A percentile compares a stretch with the other conserved stretches of the same genome.
Conservation (phyloP, 345 rosid genomes). For the Citrus australasica region DNA sequence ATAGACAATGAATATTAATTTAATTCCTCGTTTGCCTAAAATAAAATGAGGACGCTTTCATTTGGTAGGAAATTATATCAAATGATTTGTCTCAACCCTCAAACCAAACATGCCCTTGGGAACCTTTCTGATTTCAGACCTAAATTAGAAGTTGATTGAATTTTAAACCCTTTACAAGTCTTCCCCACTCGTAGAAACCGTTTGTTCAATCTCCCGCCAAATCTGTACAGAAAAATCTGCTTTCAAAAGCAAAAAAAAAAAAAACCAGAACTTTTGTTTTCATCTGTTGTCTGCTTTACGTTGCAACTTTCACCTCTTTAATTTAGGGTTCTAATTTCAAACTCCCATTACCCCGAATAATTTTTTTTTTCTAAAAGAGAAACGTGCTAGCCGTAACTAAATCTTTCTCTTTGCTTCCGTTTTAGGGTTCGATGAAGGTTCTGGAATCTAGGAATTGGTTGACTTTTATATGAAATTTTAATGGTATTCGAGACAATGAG, state of each 20-base stretch:
- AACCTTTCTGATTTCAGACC: background rate
- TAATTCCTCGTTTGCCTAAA: too few relatives aligned
- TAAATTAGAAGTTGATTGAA: background rate
- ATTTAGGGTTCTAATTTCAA: background rate
- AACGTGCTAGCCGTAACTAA: background rate
- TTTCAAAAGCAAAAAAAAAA: too few relatives aligned
- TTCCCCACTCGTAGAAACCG: background rate
- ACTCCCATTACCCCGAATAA: background rate
- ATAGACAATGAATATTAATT: too few relatives aligned
- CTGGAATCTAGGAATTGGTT: slow-evolving; percentile 2
- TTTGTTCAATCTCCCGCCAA: slow-evolving; percentile 8
- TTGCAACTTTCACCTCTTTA: background rate
- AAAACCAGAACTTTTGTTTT: too few relatives aligned
- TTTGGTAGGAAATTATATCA: too few relatives aligned
- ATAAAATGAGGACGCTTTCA: too few relatives aligned
- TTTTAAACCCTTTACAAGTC: background rate
- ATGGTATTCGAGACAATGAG: slow-evolving; percentile 44
- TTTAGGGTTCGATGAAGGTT: slow-evolving; percentile 13
- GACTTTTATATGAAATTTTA: background rate
- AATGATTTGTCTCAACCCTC: background rate
- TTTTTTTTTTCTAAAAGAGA: background rate
- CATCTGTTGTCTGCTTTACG: background rate
- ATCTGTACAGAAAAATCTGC: too few relatives aligned
- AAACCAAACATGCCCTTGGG: background rate
- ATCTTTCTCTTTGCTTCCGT: background rate